Base-by-base conservation (phyloP, 495 filamentous ascomycete species). In the Chaetomium tenue region DNA sequence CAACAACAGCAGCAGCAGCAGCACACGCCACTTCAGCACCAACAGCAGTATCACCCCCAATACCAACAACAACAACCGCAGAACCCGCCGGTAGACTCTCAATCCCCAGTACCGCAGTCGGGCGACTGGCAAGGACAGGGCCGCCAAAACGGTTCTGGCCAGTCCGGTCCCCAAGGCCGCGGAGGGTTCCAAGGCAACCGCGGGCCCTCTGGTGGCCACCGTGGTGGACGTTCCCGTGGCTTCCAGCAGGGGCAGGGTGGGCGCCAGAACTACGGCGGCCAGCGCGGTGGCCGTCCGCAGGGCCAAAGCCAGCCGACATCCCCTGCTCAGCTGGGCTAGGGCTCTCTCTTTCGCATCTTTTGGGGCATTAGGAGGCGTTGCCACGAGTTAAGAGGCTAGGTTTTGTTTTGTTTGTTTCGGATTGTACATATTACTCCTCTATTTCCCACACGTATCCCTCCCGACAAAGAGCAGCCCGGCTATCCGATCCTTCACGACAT, bases 211-310 rank as follows among this genome's bases (percentile, higher is more conserved):
- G 71, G 70, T 46, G 67, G 67, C 44, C 65, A 66, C 18, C 70
- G 72, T 12, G 70, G 71, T 51, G 77, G 76, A 51, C 75, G 71
- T 23, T 71, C 72, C 42, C 72, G 76, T 44, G 74, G 70, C 22
- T 74, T 70, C 51, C 72, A 75, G 58, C 72, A 75, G 54, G 70
- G 71, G 16, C 76, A 76, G 22, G 72, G 66, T 18, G 61, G 65
- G n/a, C 81, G 76, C 48, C 73, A 79, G 64, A 75, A 77, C 58
- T 77, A 74, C 57, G 74, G 75, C 33, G 77, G 77, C 26, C 77
- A 78, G 53, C 76, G 80, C 33, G 79, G 79, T n/a, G 67, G 65
- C 54, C 69, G 71, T 28, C 42, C 61, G 50, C 77, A 76, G 54
- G 64, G 50, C 7, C 71, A 69, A 46, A 22, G 60, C n/a, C 76